phyloP scores from a whole-genome alignment of 2,329 filamentous ascomycete genomes.

The Penicillium expansum region DNA sequence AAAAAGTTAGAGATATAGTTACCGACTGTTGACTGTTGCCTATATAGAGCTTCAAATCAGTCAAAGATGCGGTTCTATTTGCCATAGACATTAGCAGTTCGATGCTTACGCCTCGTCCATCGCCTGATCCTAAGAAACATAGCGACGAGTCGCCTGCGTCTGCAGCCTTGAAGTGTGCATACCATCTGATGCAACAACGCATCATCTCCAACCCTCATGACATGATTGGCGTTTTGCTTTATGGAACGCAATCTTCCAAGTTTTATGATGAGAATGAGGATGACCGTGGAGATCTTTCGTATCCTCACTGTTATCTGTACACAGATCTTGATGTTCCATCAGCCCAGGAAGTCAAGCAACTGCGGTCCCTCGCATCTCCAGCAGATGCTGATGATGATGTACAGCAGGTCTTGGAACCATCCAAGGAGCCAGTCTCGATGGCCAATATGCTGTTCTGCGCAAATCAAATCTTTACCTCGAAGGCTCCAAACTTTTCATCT shows the following conservation, averaged over 20 bases:
- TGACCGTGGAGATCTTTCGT: conserved; percentile 59
- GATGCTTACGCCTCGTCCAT: conserved; percentile 71
- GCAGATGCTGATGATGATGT: conserved; percentile 75
- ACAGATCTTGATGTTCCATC: conserved; percentile 84
- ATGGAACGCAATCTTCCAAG: conserved; percentile 81
- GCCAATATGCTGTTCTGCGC: conserved; percentile 89
- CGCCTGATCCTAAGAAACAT: conserved; percentile 68
- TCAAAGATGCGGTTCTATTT: conserved; percentile 97
- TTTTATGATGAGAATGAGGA: conserved; percentile 66
- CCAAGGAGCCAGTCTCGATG: conserved; percentile 71
- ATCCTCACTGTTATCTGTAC: conserved; percentile 90
- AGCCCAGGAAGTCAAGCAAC: conserved; percentile 77
- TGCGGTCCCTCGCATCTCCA: conserved; percentile 70
- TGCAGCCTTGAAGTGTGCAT: conserved; percentile 89
- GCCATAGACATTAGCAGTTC: conserved; percentile 87
- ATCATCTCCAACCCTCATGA: conserved; percentile 96
- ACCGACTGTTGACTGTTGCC: conserved; percentile 4
- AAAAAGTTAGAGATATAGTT: background rate
- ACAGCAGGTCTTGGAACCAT: conserved; percentile 66
- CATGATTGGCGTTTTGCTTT: conserved; percentile 93
- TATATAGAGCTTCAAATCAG: conserved; percentile 74
- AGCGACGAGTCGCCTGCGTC: conserved; percentile 74
- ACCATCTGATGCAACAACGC: conserved; percentile 93
- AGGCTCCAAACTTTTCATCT: conserved; percentile 89
- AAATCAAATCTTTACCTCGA: conserved; percentile 94